Conservation (phyloP, 495 filamentous ascomycete species). For the Aspergillus ostianus region DNA sequence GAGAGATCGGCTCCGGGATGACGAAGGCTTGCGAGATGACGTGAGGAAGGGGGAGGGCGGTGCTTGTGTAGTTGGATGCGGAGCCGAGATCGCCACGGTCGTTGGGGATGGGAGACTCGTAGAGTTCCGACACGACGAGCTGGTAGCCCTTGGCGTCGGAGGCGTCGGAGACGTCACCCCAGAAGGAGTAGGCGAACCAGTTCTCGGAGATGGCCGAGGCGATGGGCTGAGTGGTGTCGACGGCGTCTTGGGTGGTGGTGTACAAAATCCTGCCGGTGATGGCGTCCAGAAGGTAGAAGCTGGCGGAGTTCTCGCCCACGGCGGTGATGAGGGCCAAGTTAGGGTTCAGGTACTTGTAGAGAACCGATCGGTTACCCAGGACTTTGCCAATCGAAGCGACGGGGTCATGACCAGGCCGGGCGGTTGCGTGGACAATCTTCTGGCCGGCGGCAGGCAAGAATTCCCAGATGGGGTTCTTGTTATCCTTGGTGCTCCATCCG, state of each 20-base stretch:
- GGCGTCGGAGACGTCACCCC: conserved; percentile 51
- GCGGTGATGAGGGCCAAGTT: conserved; percentile 81
- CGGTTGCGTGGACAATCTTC: conserved; percentile 61
- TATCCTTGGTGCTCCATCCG: conserved; percentile 51
- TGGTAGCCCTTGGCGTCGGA: conserved; percentile 78
- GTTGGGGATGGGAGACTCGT: conserved; percentile 79
- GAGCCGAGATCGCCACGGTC: conserved; percentile 78
- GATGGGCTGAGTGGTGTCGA: conserved; percentile 75
- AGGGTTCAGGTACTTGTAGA: conserved; percentile 96
- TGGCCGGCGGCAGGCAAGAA: conserved; percentile 70
- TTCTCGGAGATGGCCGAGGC: conserved; percentile 82
- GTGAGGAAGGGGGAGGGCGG: conserved; percentile 61
- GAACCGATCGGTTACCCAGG: conserved; percentile 82
- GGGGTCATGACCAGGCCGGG: conserved; percentile 74
- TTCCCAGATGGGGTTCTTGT: conserved; percentile 62
- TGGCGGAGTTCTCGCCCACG: conserved; percentile 56
- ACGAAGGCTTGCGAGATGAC: conserved; percentile 77
- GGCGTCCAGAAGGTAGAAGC: conserved; percentile 81
- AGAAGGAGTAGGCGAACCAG: conserved; percentile 94
- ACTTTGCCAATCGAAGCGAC: conserved; percentile 94
- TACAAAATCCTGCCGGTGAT: conserved; percentile 79
- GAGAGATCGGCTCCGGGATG: conserved; percentile 70
- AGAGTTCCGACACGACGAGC: conserved; percentile 82
- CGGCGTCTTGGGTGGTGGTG: conserved; percentile 63
- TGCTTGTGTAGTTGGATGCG: conserved; percentile 67